phyloP scores from a whole-genome alignment of 495 filamentous ascomycete species.

The Apiosordaria backusii region DNA sequence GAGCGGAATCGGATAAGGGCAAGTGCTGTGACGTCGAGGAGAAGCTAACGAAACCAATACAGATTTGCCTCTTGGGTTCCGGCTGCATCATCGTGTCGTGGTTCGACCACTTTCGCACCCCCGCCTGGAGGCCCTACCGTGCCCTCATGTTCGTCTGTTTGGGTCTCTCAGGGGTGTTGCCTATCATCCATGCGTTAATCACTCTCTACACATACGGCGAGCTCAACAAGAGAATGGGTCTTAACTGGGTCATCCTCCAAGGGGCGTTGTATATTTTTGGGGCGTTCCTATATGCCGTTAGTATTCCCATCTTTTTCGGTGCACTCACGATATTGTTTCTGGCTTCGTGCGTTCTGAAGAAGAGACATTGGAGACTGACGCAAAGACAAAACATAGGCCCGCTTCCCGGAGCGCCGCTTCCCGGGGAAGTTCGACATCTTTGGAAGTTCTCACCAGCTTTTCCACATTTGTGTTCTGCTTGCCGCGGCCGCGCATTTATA shows the following conservation, averaged over 20 bases:
- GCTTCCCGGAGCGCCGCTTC: conserved; percentile 59
- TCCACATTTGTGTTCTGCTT: conserved; percentile 67
- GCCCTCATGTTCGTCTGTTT: conserved; percentile 89
- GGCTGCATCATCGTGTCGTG: conserved; percentile 73
- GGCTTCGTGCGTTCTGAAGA: background rate
- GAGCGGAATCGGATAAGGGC: background rate
- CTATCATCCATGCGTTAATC: conserved; percentile 63
- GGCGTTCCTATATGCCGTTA: conserved; percentile 72
- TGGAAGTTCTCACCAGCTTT: conserved; percentile 77
- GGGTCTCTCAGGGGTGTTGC: conserved; percentile 79
- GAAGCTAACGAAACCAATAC: background rate
- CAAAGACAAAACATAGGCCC: conserved; percentile 30
- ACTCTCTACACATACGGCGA: conserved; percentile 46
- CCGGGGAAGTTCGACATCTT: conserved; percentile 71
- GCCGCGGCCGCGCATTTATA: conserved; percentile 63
- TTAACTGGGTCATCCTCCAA: conserved; percentile 73
- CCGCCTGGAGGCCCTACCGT: conserved; percentile 77
- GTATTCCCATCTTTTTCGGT: conserved; percentile 4
- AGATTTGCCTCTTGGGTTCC: conserved; percentile 74
- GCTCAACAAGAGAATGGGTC: conserved; percentile 66
- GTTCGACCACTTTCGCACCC: conserved; percentile 75
- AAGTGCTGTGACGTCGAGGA: background rate
- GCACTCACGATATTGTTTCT: background rate
- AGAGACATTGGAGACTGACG: background rate
- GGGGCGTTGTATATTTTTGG: conserved; percentile 83